Conservation (phyloP, 2,329 filamentous ascomycete species). For the Colletotrichum nymphaeae region DNA sequence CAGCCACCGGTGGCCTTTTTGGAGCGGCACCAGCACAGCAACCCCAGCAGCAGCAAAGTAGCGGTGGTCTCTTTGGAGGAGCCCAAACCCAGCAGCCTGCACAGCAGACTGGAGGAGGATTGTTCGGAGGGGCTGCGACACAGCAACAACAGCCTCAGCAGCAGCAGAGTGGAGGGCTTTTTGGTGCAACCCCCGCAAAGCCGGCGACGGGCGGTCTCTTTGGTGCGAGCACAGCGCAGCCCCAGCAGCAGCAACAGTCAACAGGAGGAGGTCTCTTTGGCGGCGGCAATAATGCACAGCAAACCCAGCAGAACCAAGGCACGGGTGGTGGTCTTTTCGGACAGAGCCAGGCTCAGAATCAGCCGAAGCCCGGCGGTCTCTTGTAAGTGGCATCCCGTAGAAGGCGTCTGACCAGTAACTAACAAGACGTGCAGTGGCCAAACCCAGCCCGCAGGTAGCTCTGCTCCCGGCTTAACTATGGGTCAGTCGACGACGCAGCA, state of each 20-base stretch:
- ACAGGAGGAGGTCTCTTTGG: constrained; percentile 25
- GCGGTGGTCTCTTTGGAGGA: constrained; percentile 27
- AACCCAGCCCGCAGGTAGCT: constrained; percentile 32
- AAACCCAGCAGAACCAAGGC: constrained; percentile 33
- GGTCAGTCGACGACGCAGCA: constrained; percentile 65
- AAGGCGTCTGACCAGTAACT: neutral
- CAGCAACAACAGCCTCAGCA: constrained; percentile 39
- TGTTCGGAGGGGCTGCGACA: constrained; percentile 27
- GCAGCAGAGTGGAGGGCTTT: constrained; percentile 48
- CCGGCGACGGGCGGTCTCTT: constrained; percentile 40
- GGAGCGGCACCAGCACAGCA: constrained; percentile 39
- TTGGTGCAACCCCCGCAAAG: constrained; percentile 43
- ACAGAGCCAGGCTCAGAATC: constrained; percentile 45
- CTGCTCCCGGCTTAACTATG: constrained; percentile 53
- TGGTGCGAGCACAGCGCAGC: constrained; percentile 25
- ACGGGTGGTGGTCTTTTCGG: constrained; percentile 43
- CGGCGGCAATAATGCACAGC: neutral
- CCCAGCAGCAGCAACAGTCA: constrained; percentile 27
- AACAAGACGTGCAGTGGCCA: constrained; percentile 14
- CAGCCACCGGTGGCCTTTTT: constrained; percentile 49
- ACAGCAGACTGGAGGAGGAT: constrained; percentile 32
- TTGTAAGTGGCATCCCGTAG: constrained; percentile 43
- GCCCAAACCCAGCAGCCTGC: constrained; percentile 33
- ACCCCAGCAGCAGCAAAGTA: constrained; percentile 42
- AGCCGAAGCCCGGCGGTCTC: constrained; percentile 37